These are phyloP conservation scores for Mycena amicta DNA, from an alignment of 768 basidiomycete species.

Conservation along the genomic window DNA sequence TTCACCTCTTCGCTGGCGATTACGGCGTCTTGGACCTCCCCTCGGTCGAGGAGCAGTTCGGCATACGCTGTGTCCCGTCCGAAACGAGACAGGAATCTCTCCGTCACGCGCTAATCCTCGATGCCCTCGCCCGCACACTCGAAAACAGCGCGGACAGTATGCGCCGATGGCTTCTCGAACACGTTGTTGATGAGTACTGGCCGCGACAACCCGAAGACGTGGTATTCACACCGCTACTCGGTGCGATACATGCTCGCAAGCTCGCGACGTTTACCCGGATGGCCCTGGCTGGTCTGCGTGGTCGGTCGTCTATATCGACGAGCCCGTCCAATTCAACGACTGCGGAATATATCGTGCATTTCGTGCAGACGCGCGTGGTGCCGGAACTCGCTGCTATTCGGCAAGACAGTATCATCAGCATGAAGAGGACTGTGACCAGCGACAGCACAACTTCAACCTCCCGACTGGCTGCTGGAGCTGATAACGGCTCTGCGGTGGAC, in stretches of 20 bases:
- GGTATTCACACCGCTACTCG: conserved; percentile 46
- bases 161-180: conserved; percentile 54
- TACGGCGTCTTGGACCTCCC: conserved; percentile 14
- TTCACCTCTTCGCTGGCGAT: conserved; percentile 19
- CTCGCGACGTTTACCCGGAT: conserved; percentile 42
- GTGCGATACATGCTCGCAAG: conserved; percentile 50
- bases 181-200: conserved; percentile 60
- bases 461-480: conserved; percentile 1
- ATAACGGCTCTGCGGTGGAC: not conserved
- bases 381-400: conserved; percentile 48
- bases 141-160: conserved; percentile 47
- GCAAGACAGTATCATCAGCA: not conserved
- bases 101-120: conserved; percentile 35
- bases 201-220: conserved; percentile 32
- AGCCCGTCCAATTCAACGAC: conserved; percentile 15
- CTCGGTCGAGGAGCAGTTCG: conserved; percentile 20
- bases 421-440: not conserved
- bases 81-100: conserved; percentile 11
- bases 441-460: conserved; percentile 21
- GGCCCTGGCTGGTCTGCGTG: conserved; percentile 32
- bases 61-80: conserved; percentile 13
- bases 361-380: conserved; percentile 45
- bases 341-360: conserved; percentile 23
- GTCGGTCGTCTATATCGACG: not conserved
- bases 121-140: conserved; percentile 53